Percentiles rank a stretch among this genome's conserved stretches.
phyloP scores from a whole-genome alignment of 139 green algal genomes.

The Ostreobium quekettii region DNA sequence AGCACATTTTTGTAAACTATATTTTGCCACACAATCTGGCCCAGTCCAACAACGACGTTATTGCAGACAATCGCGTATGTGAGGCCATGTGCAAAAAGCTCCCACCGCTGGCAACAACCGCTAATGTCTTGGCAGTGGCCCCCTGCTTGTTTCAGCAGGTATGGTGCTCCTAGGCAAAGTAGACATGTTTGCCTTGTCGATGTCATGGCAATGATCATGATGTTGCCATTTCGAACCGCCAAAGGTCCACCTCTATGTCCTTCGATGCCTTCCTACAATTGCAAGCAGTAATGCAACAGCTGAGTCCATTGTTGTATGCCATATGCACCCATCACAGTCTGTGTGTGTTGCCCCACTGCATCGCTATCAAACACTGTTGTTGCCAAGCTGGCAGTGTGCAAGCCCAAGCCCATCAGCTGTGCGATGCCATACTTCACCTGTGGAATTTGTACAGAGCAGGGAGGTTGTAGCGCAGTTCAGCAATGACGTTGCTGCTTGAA shows the following conservation, averaged over 20 bases:
- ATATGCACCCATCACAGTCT: neutral
- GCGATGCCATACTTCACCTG: conserved; percentile 27
- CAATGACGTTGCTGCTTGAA: conserved; percentile 65
- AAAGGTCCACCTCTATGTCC: conserved; percentile 80
- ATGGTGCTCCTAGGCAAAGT: too few relatives aligned
- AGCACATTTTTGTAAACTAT: too few relatives aligned
- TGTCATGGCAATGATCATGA: too few relatives aligned
- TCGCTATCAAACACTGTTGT: neutral
- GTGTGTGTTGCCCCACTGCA: neutral
- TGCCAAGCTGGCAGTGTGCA: neutral
- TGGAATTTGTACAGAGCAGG: conserved; percentile 80
- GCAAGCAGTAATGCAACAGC: neutral
- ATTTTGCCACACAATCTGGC: too few relatives aligned
- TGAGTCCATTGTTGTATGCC: neutral
- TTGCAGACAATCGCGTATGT: too few relatives aligned
- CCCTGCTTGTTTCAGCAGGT: too few relatives aligned
- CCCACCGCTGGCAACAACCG: too few relatives aligned
- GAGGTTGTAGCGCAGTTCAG: conserved; percentile 84
- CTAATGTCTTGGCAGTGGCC: too few relatives aligned
- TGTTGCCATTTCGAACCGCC: conserved; percentile 60
- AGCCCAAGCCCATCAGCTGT: neutral
- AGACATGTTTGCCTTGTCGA: too few relatives aligned
- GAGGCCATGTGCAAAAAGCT: too few relatives aligned
- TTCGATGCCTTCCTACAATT: conserved; percentile 51
- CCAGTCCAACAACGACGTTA: too few relatives aligned